Conservation (phyloP, 1,284 basidiomycete genomes). For the Heterobasidion irregulare region DNA sequence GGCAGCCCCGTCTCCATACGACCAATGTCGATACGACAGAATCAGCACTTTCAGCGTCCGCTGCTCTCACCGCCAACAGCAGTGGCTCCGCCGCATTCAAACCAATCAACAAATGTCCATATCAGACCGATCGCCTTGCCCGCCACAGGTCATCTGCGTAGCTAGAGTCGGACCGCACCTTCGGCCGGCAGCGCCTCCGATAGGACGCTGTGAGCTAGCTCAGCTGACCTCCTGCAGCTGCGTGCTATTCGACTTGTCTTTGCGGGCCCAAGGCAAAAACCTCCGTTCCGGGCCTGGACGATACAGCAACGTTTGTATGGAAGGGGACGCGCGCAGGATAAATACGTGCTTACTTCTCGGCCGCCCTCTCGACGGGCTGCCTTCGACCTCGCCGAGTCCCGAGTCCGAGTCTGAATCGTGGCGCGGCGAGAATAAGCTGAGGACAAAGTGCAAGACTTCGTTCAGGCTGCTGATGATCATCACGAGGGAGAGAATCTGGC, state of each 20-base stretch:
- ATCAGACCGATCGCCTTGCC: too few relatives aligned
- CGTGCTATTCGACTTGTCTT: background rate
- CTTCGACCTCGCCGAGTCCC: background rate
- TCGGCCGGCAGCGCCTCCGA: too few relatives aligned
- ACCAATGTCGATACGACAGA: too few relatives aligned
- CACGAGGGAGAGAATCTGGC: conserved; percentile 7
- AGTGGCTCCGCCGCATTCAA: too few relatives aligned
- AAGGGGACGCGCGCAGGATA: background rate
- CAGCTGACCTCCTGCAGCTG: background rate
- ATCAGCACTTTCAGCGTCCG: too few relatives aligned
- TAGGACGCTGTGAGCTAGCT: too few relatives aligned
- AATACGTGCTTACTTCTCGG: background rate
- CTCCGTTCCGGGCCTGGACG: background rate
- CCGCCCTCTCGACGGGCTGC: background rate
- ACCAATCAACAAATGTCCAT: too few relatives aligned
- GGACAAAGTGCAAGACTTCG: conserved; percentile 3
- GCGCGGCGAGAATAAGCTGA: background rate
- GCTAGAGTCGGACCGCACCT: too few relatives aligned
- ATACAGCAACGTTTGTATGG: background rate
- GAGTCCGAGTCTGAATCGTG: background rate
- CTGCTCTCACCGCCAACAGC: too few relatives aligned
- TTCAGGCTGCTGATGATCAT: conserved; percentile 7
- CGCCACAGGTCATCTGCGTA: too few relatives aligned
- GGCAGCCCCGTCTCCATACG: too few relatives aligned
- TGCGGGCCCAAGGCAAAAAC: background rate